Evolutionary conservation across 169 alveolate genomes (phyloP).

Genomic region (Eimeria praecox): DNA sequence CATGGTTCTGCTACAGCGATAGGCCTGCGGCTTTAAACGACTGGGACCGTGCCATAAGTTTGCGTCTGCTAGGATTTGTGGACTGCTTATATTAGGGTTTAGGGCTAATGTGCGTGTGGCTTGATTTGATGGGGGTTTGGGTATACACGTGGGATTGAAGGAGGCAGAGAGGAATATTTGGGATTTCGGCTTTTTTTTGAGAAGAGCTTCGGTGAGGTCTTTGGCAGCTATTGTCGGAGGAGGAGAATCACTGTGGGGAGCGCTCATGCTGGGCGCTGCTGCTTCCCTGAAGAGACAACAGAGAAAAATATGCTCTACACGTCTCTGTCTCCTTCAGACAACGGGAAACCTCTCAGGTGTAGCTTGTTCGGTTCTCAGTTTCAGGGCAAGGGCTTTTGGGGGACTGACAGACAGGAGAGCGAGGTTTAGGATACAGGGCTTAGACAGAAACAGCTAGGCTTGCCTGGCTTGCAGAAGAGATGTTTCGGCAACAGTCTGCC

Average conservation of each 20-base stretch:
- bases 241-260: neutral
- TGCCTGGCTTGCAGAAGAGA: conserved; percentile 9
- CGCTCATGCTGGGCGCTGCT: neutral
- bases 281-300: neutral
- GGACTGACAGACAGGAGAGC: neutral
- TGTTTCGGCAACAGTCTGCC: neutral
- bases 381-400: neutral
- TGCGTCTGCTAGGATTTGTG: neutral
- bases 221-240: neutral
- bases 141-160: conserved; percentile 31
- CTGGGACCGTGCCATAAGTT: neutral
- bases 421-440: neutral
- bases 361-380: neutral
- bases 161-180: conserved; percentile 12
- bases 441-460: neutral
- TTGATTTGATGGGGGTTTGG: neutral
- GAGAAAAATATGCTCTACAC: neutral
- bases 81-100: neutral
- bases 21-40: neutral
- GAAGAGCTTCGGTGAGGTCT: neutral
- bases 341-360: neutral
- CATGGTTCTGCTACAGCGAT: neutral
- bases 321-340: neutral
- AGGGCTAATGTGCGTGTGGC: neutral
- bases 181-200: neutral